A percentile compares a stretch with the other conserved stretches of the same genome.
phyloP scores from a whole-genome alignment of 1,139 yeast genomes.

The Blastobotrys ciferrii region DNA sequence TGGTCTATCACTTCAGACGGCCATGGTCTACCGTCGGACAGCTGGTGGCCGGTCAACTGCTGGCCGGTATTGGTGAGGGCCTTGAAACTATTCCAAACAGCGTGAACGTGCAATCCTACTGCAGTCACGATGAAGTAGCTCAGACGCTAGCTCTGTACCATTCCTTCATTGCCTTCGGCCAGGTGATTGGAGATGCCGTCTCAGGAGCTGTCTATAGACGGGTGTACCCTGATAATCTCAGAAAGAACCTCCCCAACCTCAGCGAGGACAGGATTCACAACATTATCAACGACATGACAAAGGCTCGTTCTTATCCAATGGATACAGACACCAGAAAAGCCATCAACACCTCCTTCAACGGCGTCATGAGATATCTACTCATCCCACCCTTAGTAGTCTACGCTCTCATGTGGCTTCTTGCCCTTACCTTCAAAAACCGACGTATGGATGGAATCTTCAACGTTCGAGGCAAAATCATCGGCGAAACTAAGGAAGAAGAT shows the following conservation, averaged over 20 bases:
- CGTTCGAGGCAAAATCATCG: no score
- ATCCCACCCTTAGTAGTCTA: slow-evolving; percentile 18
- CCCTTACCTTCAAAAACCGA: slow-evolving; percentile 15
- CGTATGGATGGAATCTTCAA: no score
- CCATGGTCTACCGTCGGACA: slow-evolving; percentile 20
- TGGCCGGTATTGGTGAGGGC: slow-evolving; percentile 28
- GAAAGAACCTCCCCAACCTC: slow-evolving; percentile 12
- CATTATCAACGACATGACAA: slow-evolving; percentile 18
- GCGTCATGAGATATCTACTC: slow-evolving; percentile 19
- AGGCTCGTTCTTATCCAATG: slow-evolving; percentile 17
- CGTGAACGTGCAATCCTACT: slow-evolving; percentile 25
- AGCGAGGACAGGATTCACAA: slow-evolving; percentile 12
- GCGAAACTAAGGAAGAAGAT: slow-evolving; percentile 3
- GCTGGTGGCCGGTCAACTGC: slow-evolving; percentile 21
- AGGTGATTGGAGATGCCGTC: slow-evolving; percentile 23
- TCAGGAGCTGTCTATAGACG: slow-evolving; percentile 22
- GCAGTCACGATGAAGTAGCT: slow-evolving; percentile 24
- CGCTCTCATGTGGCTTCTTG: slow-evolving; percentile 18
- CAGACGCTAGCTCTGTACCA: slow-evolving; percentile 27
- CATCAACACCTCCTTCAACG: slow-evolving; percentile 16
- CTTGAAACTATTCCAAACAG: slow-evolving; percentile 25
- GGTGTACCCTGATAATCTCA: slow-evolving; percentile 16
- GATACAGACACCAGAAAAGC: slow-evolving; percentile 18
- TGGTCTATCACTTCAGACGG: slow-evolving; percentile 19
- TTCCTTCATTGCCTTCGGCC: slow-evolving; percentile 24